Base-by-base conservation (phyloP, 352 stramenopile species). In the Halophytophthora polymorphica region DNA sequence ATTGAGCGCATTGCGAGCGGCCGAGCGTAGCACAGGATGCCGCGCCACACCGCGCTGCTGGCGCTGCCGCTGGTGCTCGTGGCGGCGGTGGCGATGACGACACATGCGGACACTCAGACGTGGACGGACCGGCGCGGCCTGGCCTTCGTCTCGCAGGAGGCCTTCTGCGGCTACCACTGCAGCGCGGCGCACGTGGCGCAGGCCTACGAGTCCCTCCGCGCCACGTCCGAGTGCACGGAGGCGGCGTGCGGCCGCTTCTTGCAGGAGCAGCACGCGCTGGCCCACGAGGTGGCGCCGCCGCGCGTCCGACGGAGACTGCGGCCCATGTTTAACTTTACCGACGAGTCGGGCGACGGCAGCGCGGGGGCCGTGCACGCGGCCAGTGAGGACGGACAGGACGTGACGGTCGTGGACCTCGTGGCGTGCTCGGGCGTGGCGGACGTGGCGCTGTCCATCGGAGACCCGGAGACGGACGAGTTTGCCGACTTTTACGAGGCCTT, bases 121-220 rank as follows among this genome's bases (percentile, higher is more conserved):
- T 43, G 60, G 14, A 41, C 72, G 11, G 73, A 84, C 58, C 25
- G 47, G 3, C 29, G 45, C 6, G 77, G 72, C 0, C 57, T 88
- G 39, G 45, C 47, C n/a, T 88, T 88, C 56, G 58, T 70, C 12
- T 71, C 66, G 12, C 45, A 49, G 12, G 58, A 69, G 5, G 72
- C 72, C 17, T 82, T 88, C 49, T 88, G 77, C 50, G 54, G 43
- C 25, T 88, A 74, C 52, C 77, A 88, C 64, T 88, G 77, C 64
- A 77, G 64, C 35, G 6, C 56, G n/a, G 53, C 62, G 25, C 77
- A 86, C 50, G 69, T 77, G 15, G 41, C 51, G 8, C 65, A 66
- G 25, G 67, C 45, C 8, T 79, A 78, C 44, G 58, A 67, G n/a
- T 58, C 78, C 18, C 50, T 84, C 22, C 56, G 57, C 13, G 56